phyloP scores from a whole-genome alignment of 78 protist species.

The Salpingoeca rosetta region DNA sequence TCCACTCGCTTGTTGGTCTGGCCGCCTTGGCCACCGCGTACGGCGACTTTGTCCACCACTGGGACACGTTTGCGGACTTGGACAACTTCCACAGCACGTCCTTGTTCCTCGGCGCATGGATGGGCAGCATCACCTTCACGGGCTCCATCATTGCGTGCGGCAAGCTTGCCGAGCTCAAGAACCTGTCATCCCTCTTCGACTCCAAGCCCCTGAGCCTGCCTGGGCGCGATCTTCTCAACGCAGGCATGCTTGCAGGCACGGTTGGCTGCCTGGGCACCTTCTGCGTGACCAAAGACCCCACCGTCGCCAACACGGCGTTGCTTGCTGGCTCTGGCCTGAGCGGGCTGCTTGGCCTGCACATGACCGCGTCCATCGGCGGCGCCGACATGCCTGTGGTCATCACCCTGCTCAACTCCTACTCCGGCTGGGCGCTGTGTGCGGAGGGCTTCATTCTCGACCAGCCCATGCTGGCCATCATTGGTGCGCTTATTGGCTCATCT shows the following conservation, averaged over 20 bases:
- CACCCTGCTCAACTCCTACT: constrained; percentile 85
- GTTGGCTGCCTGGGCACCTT: constrained; percentile 28
- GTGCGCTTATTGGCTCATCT: constrained; percentile 88
- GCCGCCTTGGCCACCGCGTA: constrained; percentile 50
- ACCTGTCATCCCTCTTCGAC: neutral
- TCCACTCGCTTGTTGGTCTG: constrained; percentile 73
- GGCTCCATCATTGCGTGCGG: constrained; percentile 90
- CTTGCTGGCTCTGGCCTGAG: constrained; percentile 32
- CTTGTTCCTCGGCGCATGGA: constrained; percentile 60
- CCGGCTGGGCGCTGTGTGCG: constrained; percentile 85
- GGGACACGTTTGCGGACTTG: neutral
- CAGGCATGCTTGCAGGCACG: constrained; percentile 22
- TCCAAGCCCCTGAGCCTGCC: constrained; percentile 29
- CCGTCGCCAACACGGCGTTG: constrained; percentile 30
- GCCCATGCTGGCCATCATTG: constrained; percentile 71
- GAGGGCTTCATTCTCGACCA: constrained; percentile 76
- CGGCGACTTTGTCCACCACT: constrained; percentile 11
- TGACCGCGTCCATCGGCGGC: constrained; percentile 85
- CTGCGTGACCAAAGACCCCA: constrained; percentile 24
- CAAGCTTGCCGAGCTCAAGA: constrained; percentile 74
- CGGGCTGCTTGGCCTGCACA: constrained; percentile 62
- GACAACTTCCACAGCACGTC: constrained; percentile 16
- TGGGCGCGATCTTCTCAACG: constrained; percentile 52
- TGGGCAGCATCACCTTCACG: constrained; percentile 78
- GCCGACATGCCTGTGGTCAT: constrained; percentile 98